Evolutionary conservation across 441 rosid genomes (phyloP).

Genomic region (Corymbia citriodora): DNA sequence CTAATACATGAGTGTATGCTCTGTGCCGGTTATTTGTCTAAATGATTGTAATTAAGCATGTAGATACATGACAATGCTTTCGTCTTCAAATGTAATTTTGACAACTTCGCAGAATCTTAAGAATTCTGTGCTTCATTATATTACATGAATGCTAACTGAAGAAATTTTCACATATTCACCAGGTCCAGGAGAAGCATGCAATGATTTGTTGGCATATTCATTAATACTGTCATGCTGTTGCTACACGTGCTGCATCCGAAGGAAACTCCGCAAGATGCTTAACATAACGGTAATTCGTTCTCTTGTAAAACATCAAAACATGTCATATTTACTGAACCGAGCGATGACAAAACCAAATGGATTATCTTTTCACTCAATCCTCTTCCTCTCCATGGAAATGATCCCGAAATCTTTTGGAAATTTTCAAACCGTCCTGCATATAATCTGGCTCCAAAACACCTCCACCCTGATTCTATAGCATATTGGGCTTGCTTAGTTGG

Average conservation of each 20-base stretch:
- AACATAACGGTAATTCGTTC: conserved; percentile 53
- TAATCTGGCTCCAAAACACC: not conserved
- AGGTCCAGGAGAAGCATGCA: conserved; percentile 85
- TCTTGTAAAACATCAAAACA: not conserved
- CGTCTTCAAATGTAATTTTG: not conserved
- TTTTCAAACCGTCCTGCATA: not conserved
- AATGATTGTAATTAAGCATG: not conserved
- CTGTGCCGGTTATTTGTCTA: not conserved
- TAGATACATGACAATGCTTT: not conserved
- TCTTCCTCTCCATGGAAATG: not conserved
- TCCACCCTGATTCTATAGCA: not conserved
- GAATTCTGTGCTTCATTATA: not conserved
- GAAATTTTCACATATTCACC: conserved; percentile 13
- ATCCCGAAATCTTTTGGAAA: not conserved
- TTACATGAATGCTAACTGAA: conserved; percentile 5
- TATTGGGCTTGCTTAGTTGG: not conserved
- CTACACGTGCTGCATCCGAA: conserved; percentile 81
- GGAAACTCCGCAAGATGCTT: conserved; percentile 71
- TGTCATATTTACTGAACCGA: not conserved
- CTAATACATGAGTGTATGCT: not conserved
- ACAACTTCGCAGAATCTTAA: not conserved
- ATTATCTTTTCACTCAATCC: not conserved
- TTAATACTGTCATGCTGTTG: conserved; percentile 89
- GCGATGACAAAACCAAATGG: not conserved
- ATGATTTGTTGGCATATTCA: conserved; percentile 83